Conservation (phyloP, 1,139 yeast genomes). For the Kodamaea arcana region DNA sequence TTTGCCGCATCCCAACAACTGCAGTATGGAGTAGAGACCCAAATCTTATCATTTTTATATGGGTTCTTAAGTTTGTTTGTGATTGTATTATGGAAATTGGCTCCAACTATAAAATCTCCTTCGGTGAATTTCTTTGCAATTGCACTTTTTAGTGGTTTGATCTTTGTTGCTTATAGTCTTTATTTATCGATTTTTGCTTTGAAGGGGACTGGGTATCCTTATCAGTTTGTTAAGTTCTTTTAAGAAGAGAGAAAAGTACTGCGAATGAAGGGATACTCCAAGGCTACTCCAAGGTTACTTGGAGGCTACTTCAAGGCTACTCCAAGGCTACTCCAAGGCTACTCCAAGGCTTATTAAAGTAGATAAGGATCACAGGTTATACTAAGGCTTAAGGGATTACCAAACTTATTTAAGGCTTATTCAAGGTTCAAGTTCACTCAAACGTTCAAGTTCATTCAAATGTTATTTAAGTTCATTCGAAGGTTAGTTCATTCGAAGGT, state of each 20-base stretch:
- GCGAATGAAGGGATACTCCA: neutral
- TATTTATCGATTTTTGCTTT: conserved; percentile 52
- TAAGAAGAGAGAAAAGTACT: conserved; percentile 6
- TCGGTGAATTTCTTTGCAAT: conserved; percentile 45
- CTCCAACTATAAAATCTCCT: conserved; percentile 41
- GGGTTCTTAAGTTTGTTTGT: conserved; percentile 51
- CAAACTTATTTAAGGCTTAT: too few relatives aligned
- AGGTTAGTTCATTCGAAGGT: too few relatives aligned
- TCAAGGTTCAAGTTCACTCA: too few relatives aligned
- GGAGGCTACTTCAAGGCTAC: too few relatives aligned
- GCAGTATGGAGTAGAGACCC: conserved; percentile 84
- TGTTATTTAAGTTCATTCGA: too few relatives aligned
- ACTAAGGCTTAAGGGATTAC: too few relatives aligned
- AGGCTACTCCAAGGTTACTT: too few relatives aligned
- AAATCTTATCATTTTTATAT: conserved; percentile 61
- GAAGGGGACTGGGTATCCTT: conserved; percentile 66
- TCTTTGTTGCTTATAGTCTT: conserved; percentile 52
- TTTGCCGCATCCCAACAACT: conserved; percentile 63
- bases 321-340: too few relatives aligned
- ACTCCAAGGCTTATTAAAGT: too few relatives aligned
- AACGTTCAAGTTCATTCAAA: too few relatives aligned
- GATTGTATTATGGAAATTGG: conserved; percentile 46
- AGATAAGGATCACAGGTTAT: too few relatives aligned
- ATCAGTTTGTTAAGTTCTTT: conserved; percentile 30
- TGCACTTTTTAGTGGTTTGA: conserved; percentile 29